A percentile compares a stretch with the other conserved stretches of the same genome.
Conservation (phyloP, 2,329 filamentous ascomycete species). For the Xylariomycetidae sp. region DNA sequence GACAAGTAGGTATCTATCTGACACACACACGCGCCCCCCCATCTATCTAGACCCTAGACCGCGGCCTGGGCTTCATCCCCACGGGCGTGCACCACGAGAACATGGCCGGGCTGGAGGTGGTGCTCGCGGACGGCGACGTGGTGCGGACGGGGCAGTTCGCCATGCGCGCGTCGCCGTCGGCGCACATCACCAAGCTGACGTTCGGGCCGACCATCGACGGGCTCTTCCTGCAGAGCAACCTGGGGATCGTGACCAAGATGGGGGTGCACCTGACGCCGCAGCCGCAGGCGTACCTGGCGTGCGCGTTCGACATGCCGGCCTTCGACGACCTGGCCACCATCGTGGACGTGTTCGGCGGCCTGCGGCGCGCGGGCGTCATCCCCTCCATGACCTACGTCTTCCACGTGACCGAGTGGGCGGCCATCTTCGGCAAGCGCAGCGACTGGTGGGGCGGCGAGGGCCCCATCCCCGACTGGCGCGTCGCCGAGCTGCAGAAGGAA, state of each 20-base stretch:
- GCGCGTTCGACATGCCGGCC: constrained; percentile 38
- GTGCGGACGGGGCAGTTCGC: constrained; percentile 38
- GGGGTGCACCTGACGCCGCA: constrained; percentile 37
- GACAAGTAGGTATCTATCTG: too few relatives aligned
- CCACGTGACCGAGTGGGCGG: constrained; percentile 39
- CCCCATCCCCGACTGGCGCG: constrained; percentile 38
- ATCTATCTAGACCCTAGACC: constrained; percentile 34
- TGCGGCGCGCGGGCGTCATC: constrained; percentile 36
- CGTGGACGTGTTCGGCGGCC: constrained; percentile 36
- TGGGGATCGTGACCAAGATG: constrained; percentile 51
- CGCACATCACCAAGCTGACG: constrained; percentile 31
- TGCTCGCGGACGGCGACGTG: constrained; percentile 37
- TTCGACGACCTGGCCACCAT: constrained; percentile 39
- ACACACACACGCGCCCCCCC: too few relatives aligned
- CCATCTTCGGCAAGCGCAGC: constrained; percentile 35
- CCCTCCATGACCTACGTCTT: constrained; percentile 38
- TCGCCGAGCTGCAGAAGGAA: constrained; percentile 36
- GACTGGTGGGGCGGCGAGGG: constrained; percentile 37
- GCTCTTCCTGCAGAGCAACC: constrained; percentile 46
- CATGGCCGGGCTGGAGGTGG: constrained; percentile 38
- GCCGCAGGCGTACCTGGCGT: constrained; percentile 40
- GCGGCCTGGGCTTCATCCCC: constrained; percentile 33
- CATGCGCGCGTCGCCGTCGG: constrained; percentile 33
- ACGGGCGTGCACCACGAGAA: constrained; percentile 36
- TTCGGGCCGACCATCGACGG: constrained; percentile 39